Evolutionary conservation across 441 rosid species (phyloP), one percentile per base, ranked within the genome.

Genomic region (Populus hybrid): DNA sequence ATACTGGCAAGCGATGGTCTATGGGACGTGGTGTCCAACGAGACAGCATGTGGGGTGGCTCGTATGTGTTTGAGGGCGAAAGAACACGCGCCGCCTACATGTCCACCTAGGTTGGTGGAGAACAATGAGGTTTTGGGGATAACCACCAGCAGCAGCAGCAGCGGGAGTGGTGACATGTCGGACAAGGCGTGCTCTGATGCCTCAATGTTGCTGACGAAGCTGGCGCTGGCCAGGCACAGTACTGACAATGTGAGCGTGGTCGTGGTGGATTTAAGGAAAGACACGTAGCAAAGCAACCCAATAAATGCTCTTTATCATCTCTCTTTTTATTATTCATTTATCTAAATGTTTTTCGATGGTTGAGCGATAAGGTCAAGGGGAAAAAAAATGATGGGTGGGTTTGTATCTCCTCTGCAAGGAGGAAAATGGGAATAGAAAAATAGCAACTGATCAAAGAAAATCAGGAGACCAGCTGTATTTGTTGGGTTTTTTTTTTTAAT

Each of bases 21-120:
- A 0, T 94, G 99, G 99, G 99, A 94, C 75, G 97, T 94, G 70
- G 97, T 94, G 33, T 88, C 98, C 0, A 93, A 93, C 74, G 96
- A 94, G 7, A 93, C 89, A 0, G 99, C 98, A 0, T 90, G 97
- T 36, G 83, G 89, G 20, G 97, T 94, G 69, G 98, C 91, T 64
- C 89, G 95, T 31, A 88, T 88, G 89, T 94, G 98, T 65, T 84
- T 94, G 56, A 81, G 82, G 23, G 79, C 61, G 10, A 78, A 78
- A 56, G 69, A 56, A 0, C 35, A 10, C 9, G 9, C 10, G 67
- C 50, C 56, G 38, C 8, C 28, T 21, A 28, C n/a, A 35, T 50
- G 26, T 14, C 71, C 82, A 4, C 84, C 73, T 21, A 3, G 65
- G 24, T 1, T 3, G 75, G 74, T 33, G 71, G 74, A 4, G 66